Evolutionary conservation across 2,329 filamentous ascomycete species (phyloP).

Genomic region (Chaetomiaceae sp.): DNA sequence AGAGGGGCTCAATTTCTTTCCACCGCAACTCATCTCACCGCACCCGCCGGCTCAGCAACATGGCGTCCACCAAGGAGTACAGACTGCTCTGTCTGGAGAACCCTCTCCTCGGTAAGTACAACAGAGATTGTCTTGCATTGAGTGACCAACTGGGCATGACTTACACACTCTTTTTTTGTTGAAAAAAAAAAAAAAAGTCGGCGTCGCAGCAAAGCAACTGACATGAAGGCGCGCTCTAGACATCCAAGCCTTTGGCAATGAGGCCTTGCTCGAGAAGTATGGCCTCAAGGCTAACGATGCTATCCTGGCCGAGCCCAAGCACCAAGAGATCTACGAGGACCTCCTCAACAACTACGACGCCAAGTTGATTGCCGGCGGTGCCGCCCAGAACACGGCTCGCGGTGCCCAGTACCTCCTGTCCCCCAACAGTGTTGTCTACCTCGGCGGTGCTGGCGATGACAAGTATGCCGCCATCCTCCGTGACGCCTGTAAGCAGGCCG

Average conservation of each 20-base stretch:
- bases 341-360: slow-evolving; percentile 87
- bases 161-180: background rate
- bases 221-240: slow-evolving; percentile 47
- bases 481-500: slow-evolving; percentile 80
- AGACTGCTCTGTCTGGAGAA: slow-evolving; percentile 94
- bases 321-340: slow-evolving; percentile 87
- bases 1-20: slow-evolving; percentile 20
- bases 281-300: slow-evolving; percentile 93
- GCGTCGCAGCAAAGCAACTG: no score
- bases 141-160: background rate
- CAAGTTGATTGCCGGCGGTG: slow-evolving; percentile 91
- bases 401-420: slow-evolving; percentile 95
- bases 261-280: slow-evolving; percentile 87
- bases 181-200: no score
- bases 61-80: slow-evolving; percentile 76
- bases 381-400: slow-evolving; percentile 94
- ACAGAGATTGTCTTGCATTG: background rate
- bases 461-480: slow-evolving; percentile 88
- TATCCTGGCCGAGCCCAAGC: slow-evolving; percentile 91
- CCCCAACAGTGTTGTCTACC: slow-evolving; percentile 83
- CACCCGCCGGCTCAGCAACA: slow-evolving; percentile 38
- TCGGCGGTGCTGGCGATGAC: slow-evolving; percentile 91
- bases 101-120: slow-evolving; percentile 75
- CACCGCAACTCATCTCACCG: slow-evolving; percentile 17
- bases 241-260: slow-evolving; percentile 82